Base-by-base conservation (phyloP, 2,329 filamentous ascomycete genomes). In the Myrmaecium sp. region DNA sequence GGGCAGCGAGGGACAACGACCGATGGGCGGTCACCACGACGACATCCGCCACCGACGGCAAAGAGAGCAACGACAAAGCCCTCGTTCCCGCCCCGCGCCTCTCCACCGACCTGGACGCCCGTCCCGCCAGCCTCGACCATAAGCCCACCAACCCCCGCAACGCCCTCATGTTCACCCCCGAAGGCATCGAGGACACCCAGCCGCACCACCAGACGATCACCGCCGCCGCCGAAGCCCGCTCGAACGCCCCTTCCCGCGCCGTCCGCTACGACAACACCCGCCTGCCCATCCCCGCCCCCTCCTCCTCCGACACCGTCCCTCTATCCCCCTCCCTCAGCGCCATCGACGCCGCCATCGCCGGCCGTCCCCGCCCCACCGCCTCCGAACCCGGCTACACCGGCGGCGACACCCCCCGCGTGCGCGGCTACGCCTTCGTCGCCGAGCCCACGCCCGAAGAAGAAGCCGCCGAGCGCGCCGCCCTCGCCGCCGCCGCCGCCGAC, bases 341-440 rank as follows among this genome's bases (percentile, higher is more conserved):
- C 3, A 37, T 94, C 13, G 70, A 75, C 36, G 82, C 84, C 39
- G 84, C 84, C 6, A 82, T 94, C 30, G 71, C 76, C 1, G 81
- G 83, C 6, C 69, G 62, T 5, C 69, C 75, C 4, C 66, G 69
- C 6, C 56, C 62, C 2, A 65, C 62, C 6, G 67, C 74, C 14
- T 69, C 69, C 9, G 73, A 81, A 37, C 48, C 58, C 6, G 62
- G 62, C 3, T 67, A 60, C 33, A 60, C 61, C 1, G 77, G 74
- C 10, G 66, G 64, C 31, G 83, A 91, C 49, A 95, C 86, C 0
- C 89, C 86, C 0, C 67, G 81, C 2, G 80, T 95, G 1, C 92
- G 91, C 35, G 89, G 89, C 1, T 98, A 94, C 48, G 69, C 82
- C 0, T 95, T 93, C 51, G 84, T 98, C 18, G 83, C 25, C 14